These are phyloP conservation scores for Auricularia sp. DNA, from an alignment of 768 basidiomycete genomes.

Conservation along the genomic window DNA sequence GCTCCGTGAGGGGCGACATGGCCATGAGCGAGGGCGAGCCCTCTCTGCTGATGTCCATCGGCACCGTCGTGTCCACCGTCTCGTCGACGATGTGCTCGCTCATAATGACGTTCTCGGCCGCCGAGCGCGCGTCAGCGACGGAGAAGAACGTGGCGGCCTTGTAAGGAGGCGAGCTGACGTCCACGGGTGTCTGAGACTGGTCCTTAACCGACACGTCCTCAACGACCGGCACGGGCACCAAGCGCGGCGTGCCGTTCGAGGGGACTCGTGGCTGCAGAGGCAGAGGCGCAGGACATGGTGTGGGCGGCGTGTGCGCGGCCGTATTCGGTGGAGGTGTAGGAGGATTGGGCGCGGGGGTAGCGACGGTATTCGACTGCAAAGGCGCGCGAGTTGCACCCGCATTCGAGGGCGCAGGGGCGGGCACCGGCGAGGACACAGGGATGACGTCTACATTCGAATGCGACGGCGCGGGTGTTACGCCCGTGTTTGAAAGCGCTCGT, in stretches of 20 bases:
- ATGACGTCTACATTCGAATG: background rate
- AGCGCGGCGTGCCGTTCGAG: background rate
- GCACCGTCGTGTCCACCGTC: background rate
- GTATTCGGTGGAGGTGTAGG: too few species aligned
- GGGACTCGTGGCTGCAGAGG: background rate
- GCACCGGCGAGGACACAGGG: background rate
- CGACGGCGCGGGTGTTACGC: background rate
- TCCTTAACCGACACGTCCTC: background rate
- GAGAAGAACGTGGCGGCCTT: background rate
- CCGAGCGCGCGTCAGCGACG: background rate
- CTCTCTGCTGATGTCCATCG: background rate
- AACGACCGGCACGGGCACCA: background rate
- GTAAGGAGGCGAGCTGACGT: background rate
- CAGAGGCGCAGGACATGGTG: too few species aligned
- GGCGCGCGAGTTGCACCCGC: too few species aligned
- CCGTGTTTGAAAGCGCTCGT: background rate
- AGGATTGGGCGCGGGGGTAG: too few species aligned
- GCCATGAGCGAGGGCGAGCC: too few species aligned
- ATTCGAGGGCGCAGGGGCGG: too few species aligned
- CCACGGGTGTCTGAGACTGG: background rate
- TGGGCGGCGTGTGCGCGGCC: too few species aligned
- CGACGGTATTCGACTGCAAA: too few species aligned
- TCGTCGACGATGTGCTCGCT: background rate
- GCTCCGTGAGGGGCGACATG: too few species aligned
- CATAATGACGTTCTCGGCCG: background rate